Base-by-base conservation (phyloP, 2,329 filamentous ascomycete genomes). In the Scedosporium boydii region DNA sequence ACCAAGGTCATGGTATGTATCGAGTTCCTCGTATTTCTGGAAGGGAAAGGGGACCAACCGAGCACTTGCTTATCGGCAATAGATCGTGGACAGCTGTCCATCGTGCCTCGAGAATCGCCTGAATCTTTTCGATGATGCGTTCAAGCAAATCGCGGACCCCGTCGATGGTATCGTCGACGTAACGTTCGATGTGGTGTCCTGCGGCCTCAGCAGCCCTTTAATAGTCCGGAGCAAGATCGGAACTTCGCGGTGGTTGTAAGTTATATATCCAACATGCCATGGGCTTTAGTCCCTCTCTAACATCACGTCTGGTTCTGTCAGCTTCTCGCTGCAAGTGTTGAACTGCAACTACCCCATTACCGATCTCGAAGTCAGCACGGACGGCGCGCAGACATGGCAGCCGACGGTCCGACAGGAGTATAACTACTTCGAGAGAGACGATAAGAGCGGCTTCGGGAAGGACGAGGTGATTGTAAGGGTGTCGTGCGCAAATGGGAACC, bases 381-480 rank as follows among this genome's bases (percentile, higher is more conserved):
- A 66, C 58, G 46, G 46, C 58, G 29, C 51, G 7, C 48, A 62
- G 53, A 63, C 53, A 29, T 66, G 65, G 65, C 57, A 63, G 62
- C 44, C 53, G 18, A 66, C 65, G 2, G 64, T 63, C n/a, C 62
- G 65, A 2, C 46, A 65, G 34, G 57, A 59, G 23, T 63, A 63
- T 44, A 68, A 68, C 60, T 68, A 63, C 64, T 68, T 67, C 60
- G 66, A 68, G 64, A 64, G 59, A 51, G 64, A 64, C 10, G 62
- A 65, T 4, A 63, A 63, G 41, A 65, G 62, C n/a, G 67, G 67
- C 10, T 68, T 66, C 56, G 61, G 53, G 7, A 62, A 63, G 26
- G 66, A 68, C 29, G 60, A 41, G 6, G 65, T 68, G 9, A 64
- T 60, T 18, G 62, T 68, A 2, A 62, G 66, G 14, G 59, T 68